phyloP scores from a whole-genome alignment of 805 yeast genomes.

The Peterozyma xylosa region DNA sequence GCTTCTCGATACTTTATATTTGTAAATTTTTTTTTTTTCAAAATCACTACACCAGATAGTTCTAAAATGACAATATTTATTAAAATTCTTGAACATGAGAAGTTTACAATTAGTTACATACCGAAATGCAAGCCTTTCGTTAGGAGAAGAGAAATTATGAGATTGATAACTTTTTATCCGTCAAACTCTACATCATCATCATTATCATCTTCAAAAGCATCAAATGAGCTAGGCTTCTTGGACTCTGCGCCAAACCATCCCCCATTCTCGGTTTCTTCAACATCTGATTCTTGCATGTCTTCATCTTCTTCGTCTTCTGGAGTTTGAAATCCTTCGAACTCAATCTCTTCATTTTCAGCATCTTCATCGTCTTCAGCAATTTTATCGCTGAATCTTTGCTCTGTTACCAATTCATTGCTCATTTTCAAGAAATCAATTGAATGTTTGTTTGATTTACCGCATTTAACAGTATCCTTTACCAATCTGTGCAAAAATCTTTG shows the following conservation, averaged over 20 bases:
- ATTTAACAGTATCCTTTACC: slow-evolving; percentile 63
- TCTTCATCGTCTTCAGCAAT: slow-evolving; percentile 13
- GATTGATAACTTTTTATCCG: slow-evolving; percentile 9
- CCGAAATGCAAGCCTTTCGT: no score
- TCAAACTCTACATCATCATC: slow-evolving; percentile 24
- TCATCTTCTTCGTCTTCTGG: slow-evolving; percentile 19
- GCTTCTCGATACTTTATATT: no score
- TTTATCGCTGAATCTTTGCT: neutral
- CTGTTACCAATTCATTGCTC: slow-evolving; percentile 7
- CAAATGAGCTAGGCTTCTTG: slow-evolving; percentile 19
- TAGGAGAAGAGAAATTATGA: no score
- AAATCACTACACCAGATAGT: no score
- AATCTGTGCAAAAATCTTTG: slow-evolving; percentile 69
- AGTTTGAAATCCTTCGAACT: slow-evolving; percentile 18
- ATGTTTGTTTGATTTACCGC: slow-evolving; percentile 47
- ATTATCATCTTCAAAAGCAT: slow-evolving; percentile 28
- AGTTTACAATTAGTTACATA: no score
- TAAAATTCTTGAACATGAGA: no score
- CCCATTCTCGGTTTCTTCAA: slow-evolving; percentile 23
- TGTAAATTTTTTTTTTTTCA: no score
- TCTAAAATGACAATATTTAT: no score
- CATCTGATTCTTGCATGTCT: slow-evolving; percentile 19
- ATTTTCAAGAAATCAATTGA: slow-evolving; percentile 42
- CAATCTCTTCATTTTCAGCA: slow-evolving; percentile 21
- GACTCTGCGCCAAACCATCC: slow-evolving; percentile 28